A percentile compares a stretch with the other conserved stretches of the same genome.
phyloP scores from a whole-genome alignment of 139 green algal genomes.

The Tetratostichococcus sp. region DNA sequence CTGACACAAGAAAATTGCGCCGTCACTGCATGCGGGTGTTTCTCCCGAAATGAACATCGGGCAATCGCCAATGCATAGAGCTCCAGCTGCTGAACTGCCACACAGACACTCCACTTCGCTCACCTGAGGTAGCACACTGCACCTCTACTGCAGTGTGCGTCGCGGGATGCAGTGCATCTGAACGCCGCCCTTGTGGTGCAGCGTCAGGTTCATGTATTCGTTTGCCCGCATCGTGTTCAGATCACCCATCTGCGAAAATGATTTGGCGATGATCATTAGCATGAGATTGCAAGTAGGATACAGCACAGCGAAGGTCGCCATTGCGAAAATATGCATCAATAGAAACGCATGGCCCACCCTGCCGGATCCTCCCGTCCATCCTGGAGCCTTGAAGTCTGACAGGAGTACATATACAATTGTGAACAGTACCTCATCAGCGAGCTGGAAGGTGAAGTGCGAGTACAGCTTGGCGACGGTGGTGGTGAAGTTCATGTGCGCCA shows the following conservation, averaged over 20 bases:
- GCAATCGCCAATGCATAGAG: too few species aligned
- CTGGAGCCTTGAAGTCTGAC: too few species aligned
- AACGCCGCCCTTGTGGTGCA: background rate
- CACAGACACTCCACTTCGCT: too few species aligned
- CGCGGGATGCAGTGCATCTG: constrained; percentile 4
- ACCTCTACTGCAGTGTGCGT: background rate
- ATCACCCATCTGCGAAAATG: constrained; percentile 4
- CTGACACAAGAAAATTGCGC: too few species aligned
- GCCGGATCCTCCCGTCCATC: too few species aligned
- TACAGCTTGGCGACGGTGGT: background rate
- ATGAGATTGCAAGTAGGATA: background rate
- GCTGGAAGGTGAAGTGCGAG: constrained; percentile 6
- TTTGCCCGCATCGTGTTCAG: background rate
- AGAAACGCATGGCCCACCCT: too few species aligned
- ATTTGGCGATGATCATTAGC: background rate
- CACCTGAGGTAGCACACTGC: too few species aligned
- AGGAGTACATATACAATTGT: too few species aligned
- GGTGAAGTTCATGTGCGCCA: constrained; percentile 4
- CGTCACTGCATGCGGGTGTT: too few species aligned
- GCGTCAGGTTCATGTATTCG: constrained; percentile 1
- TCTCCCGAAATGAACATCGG: too few species aligned
- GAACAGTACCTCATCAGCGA: constrained; percentile 4
- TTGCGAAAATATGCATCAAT: background rate
- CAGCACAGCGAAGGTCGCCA: background rate
- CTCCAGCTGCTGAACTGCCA: too few species aligned